Percentiles rank a stretch among this genome's conserved stretches.
These are phyloP conservation scores for Aspergillus brunneoviolaceus DNA, from an alignment of 2,329 filamentous ascomycete genomes.

Conservation along the genomic window DNA sequence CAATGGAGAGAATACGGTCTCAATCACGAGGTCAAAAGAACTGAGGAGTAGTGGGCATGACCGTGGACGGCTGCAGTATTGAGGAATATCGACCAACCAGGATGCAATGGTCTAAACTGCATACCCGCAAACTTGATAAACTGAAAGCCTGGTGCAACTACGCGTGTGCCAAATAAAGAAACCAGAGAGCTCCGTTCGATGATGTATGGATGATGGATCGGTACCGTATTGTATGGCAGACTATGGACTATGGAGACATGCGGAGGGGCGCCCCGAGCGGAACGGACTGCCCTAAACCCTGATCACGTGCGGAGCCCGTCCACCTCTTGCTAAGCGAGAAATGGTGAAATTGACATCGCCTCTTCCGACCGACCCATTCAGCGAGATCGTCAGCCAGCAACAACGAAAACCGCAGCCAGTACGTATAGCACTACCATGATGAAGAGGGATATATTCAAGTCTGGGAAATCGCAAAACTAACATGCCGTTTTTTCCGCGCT, in stretches of 20 bases:
- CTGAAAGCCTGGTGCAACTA: background rate
- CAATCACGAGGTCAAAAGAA: background rate
- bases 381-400: constrained; percentile 42
- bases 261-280: constrained; percentile 1
- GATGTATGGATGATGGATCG: background rate
- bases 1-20: background rate
- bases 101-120: background rate
- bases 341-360: constrained; percentile 41
- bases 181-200: background rate
- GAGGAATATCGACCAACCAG: background rate
- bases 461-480: constrained; percentile 46
- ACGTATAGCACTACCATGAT: constrained; percentile 31
- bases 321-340: constrained; percentile 47
- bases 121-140: background rate
- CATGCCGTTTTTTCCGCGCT: constrained; percentile 34
- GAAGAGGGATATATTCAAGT: constrained; percentile 13
- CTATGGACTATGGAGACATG: constrained; percentile 14
- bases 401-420: constrained; percentile 50
- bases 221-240: background rate
- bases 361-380: constrained; percentile 37
- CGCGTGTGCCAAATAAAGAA: background rate
- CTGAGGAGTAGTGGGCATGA: background rate
- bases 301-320: constrained; percentile 26
- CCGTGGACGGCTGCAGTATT: background rate
- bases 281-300: constrained; percentile 35